Evolutionary conservation across 768 basidiomycete genomes (phyloP).

Genomic region (Dictyophora rubrovolvata): DNA sequence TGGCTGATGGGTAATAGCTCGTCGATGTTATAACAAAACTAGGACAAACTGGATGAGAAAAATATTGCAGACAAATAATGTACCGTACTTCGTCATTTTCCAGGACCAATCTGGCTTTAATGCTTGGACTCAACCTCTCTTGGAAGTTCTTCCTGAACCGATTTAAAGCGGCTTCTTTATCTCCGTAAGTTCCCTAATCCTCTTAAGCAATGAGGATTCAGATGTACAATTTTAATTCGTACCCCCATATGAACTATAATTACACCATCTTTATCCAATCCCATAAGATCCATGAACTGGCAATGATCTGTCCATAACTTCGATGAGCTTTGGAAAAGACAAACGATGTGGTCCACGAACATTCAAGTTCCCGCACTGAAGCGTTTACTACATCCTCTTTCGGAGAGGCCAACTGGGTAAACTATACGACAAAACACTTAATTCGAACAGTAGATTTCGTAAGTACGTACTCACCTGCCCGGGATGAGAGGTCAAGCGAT

Average conservation of each 20-base stretch:
- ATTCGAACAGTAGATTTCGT: conserved; percentile 66
- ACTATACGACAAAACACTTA: conserved; percentile 86
- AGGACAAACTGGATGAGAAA: neutral
- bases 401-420: conserved; percentile 72
- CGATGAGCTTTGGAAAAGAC: neutral
- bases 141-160: conserved; percentile 66
- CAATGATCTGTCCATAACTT: conserved; percentile 45
- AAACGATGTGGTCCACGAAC: conserved; percentile 14
- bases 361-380: conserved; percentile 69
- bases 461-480: neutral
- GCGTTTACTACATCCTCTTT: conserved; percentile 63
- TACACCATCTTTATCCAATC: conserved; percentile 70
- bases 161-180: conserved; percentile 60
- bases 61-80: neutral
- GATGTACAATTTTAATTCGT: neutral
- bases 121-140: conserved; percentile 45
- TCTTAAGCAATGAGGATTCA: conserved; percentile 3
- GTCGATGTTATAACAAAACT: conserved; percentile 81
- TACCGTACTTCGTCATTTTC: conserved; percentile 82
- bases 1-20: conserved; percentile 83
- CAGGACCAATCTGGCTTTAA: conserved; percentile 69
- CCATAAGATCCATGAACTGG: conserved; percentile 82
- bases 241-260: conserved; percentile 70
- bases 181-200: conserved; percentile 57
- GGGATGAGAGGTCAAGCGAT: conserved; percentile 34